phyloP scores from a whole-genome alignment of 2,329 filamentous ascomycete genomes.

The Ophiosphaerella narmari region DNA sequence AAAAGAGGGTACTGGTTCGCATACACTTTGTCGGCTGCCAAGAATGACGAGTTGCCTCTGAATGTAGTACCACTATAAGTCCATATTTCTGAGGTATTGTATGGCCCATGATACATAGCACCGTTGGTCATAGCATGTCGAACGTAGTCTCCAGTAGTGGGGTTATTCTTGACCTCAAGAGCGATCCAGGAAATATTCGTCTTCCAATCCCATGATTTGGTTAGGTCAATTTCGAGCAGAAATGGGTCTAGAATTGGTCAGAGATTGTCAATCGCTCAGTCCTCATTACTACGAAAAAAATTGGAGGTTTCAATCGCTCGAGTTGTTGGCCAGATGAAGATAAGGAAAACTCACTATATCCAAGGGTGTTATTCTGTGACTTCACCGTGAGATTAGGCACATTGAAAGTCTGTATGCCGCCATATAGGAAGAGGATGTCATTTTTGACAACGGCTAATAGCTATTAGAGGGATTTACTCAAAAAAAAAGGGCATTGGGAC shows the following conservation, averaged over 20 bases:
- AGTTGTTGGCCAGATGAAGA: too few species aligned
- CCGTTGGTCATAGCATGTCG: constrained; percentile 15
- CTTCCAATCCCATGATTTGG: constrained; percentile 24
- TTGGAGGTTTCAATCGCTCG: background rate
- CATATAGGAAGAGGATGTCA: constrained; percentile 18
- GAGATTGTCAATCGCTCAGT: background rate
- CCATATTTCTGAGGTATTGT: constrained; percentile 14
- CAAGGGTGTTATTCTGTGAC: constrained; percentile 9
- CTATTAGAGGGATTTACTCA: background rate
- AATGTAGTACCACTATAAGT: constrained; percentile 20
- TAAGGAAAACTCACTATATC: constrained; percentile 5
- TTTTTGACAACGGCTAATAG: constrained; percentile 18
- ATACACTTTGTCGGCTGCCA: constrained; percentile 4
- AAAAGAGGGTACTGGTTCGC: constrained; percentile 20
- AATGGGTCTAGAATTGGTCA: constrained; percentile 12
- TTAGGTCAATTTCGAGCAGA: constrained; percentile 16
- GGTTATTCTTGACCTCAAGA: constrained; percentile 14
- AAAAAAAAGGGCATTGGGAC: background rate
- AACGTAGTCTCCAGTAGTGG: constrained; percentile 14
- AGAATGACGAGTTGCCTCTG: constrained; percentile 13
- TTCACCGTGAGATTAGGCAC: constrained; percentile 6
- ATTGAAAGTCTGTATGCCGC: constrained; percentile 21
- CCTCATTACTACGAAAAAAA: background rate
- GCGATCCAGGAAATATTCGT: constrained; percentile 16
- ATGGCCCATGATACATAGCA: constrained; percentile 19